Percentiles rank a stretch among this genome's conserved stretches.
Evolutionary conservation across 2,329 filamentous ascomycete genomes (phyloP).

Genomic region (Talaromyces verruculosus): DNA sequence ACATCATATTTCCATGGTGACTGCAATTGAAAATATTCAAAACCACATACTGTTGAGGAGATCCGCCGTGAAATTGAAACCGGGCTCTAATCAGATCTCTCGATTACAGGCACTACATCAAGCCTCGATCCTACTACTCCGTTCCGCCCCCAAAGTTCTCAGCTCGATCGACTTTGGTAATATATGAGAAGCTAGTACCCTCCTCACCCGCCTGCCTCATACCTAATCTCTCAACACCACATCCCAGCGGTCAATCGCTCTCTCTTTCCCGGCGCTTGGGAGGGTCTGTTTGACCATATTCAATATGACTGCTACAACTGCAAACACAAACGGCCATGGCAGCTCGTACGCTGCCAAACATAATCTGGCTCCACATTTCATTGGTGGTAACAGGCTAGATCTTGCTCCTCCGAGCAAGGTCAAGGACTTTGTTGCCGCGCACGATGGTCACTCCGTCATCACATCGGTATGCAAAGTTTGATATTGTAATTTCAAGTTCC

Average conservation of each 20-base stretch:
- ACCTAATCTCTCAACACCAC: slow-evolving; percentile 2
- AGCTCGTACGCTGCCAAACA: slow-evolving; percentile 76
- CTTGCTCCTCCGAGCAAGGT: slow-evolving; percentile 81
- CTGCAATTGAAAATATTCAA: background rate
- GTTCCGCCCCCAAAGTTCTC: slow-evolving; percentile 13
- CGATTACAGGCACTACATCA: background rate
- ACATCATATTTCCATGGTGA: background rate
- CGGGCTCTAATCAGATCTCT: background rate
- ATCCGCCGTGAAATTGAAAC: background rate
- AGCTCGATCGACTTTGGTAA: background rate
- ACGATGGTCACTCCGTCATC: slow-evolving; percentile 96
- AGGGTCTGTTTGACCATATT: slow-evolving; percentile 19
- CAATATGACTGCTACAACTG: slow-evolving; percentile 40
- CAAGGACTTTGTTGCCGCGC: slow-evolving; percentile 88
- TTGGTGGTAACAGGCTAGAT: slow-evolving; percentile 85
- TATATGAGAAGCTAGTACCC: slow-evolving; percentile 10
- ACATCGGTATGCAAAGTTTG: slow-evolving; percentile 71
- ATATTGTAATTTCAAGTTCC: background rate
- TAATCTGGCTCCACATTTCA: slow-evolving; percentile 87
- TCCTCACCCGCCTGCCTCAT: background rate
- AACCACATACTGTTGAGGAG: background rate
- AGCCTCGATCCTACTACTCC: slow-evolving; percentile 3
- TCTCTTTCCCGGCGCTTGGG: slow-evolving; percentile 13
- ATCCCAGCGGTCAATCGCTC: slow-evolving; percentile 9
- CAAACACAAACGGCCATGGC: slow-evolving; percentile 42